Base-by-base conservation (phyloP, 108 stramenopile species). In the Bacterosira constricta region DNA sequence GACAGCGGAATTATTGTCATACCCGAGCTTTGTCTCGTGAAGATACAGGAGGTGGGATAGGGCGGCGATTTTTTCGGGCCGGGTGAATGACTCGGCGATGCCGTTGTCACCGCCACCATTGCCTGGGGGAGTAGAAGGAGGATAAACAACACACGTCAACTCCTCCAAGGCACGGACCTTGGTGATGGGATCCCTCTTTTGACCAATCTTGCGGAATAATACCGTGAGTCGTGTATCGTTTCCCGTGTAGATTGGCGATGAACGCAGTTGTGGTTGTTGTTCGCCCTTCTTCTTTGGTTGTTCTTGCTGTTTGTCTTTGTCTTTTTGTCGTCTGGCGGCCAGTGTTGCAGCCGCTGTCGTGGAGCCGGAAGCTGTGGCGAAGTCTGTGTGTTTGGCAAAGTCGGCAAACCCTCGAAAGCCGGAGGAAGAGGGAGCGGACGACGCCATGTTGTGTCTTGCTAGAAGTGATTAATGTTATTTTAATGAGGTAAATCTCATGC, bases 101-200 rank as follows among this genome's bases (percentile, higher is more conserved):
- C 57, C 18, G 27, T 59, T 15, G 35, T 26, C 44, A 23, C 9
- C 61, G 9, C 3, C 17, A 38, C 65, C 12, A 4, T n/a, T n/a
- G n/a, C n/a, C 36, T 20, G 2, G 18, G 6, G 18, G 30, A n/a
- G 11, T 3, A 0, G 17, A 35, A 29, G 62, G 34, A 34, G 71
- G 41, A 55, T 50, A 75, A 3, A 77, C 68, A 4, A 6, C 32
- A 18, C 32, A 2, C 34, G 35, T 47, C 53, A 94, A 53, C 18
- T 86, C 88, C 23, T 74, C 69, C 50, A 94, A 56, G 6, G 88
- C 92, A 50, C 85, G 83, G 37, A 74, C 51, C 50, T 88, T 87
- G 46, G 92, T 94, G 3, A 66, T 83, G 23, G 86, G 79, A 79
- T 94, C 90, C 18, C 86, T 76, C 63, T 94, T 94, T 60, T 88